Evolutionary conservation across 192 early-diverging fungal genomes (phyloP), one percentile per base, ranked within the genome.

Genomic region (Spizellomyces punctatus): DNA sequence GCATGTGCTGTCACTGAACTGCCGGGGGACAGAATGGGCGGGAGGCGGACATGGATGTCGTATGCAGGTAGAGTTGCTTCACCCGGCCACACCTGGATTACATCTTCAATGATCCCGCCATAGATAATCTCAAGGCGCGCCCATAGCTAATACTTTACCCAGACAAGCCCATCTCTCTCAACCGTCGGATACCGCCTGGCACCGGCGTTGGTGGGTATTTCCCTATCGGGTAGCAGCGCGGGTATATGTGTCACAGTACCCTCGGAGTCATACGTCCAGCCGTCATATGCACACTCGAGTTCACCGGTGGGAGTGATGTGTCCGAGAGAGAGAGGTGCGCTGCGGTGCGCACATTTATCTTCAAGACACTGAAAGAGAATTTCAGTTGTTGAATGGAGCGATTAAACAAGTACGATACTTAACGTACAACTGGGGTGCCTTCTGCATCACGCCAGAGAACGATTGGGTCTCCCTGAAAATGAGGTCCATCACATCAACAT

Each of bases 221-320:
- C 63, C 6, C 72, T 22, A 46, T 73, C 72, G 16, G 63, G 54
- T 21, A 73, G 56, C 44, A 73, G 57, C 10, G 64, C 64, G 5
- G 82, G 82, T 16, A 83, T 71, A 19, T 78, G 62, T n/a, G 67
- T 66, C 21, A 73, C 71, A 8, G 21, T 47, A 6, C 82, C 82
- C 14, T 78, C 69, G 12, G 78, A 56, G 57, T 78, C 66, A 50
- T 81, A 80, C 10, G 75, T 76, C 82, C 82, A 83, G 45, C 82
- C 82, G 69, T 83, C 79, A 58, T 83, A 83, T 41, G 68, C 66
- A 49, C 82, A 83, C 50, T 83, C 82, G 10, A 83, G 66, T 46
- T 75, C 62, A 10, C 78, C 78, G 47, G 76, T 68, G 19, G 14
- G 19, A 49, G 74, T 73, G n/a, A 80, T 73, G 8, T 68, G 66